phyloP scores from a whole-genome alignment of 225 moss, liverwort and hornwort species.

The Sphagnum contortum region DNA sequence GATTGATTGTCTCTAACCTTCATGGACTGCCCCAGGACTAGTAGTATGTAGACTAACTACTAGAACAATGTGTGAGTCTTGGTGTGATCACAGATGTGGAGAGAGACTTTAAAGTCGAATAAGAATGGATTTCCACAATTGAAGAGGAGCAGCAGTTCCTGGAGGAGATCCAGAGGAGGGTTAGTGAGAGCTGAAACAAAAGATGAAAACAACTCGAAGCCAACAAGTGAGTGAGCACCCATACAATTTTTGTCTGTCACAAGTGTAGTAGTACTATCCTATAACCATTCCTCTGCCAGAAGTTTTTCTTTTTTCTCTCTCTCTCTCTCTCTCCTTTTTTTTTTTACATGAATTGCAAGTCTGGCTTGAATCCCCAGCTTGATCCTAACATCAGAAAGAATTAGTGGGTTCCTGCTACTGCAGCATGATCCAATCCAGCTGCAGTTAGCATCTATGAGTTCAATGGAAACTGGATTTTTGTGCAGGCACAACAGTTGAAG shows the following conservation, averaged over 20 bases:
- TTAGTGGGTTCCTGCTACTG: neutral
- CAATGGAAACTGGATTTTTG: neutral
- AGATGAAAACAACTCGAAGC: constrained; percentile 46
- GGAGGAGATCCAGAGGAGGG: too few relatives aligned
- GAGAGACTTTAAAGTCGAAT: too few relatives aligned
- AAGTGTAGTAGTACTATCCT: neutral
- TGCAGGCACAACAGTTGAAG: constrained; percentile 31
- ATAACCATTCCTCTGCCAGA: neutral
- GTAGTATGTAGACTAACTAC: too few relatives aligned
- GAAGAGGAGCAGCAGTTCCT: too few relatives aligned
- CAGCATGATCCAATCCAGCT: too few relatives aligned
- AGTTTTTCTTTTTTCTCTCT: neutral
- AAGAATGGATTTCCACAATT: too few relatives aligned
- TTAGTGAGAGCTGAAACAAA: constrained; percentile 35
- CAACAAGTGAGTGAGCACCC: constrained; percentile 19
- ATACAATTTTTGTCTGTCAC: neutral
- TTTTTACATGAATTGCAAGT: neutral
- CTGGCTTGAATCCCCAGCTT: neutral
- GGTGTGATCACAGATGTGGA: too few relatives aligned
- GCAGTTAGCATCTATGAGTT: too few relatives aligned
- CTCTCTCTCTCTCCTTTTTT: neutral
- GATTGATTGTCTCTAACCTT: too few relatives aligned
- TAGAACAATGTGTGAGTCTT: too few relatives aligned
- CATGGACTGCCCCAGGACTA: too few relatives aligned
- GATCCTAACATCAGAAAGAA: neutral